Evolutionary conservation across 202 grass and related monocot genomes (phyloP).

Genomic region (Hordeum pubiflorum): DNA sequence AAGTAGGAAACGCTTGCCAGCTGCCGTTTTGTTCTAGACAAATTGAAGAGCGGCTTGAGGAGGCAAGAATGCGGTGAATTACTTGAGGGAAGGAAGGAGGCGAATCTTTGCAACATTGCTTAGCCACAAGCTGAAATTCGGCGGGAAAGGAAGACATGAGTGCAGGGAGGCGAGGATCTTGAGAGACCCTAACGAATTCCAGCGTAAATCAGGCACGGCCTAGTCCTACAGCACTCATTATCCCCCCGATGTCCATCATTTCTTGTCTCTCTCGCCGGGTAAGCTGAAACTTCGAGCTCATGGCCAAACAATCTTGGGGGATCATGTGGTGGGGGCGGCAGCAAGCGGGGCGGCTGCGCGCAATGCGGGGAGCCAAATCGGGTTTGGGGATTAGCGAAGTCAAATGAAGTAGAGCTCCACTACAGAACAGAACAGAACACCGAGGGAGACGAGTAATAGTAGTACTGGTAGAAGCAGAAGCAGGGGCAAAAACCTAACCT

Average conservation of each 20-base stretch:
- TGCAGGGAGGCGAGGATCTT: not conserved
- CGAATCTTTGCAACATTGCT: not conserved
- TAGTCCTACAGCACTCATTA: not conserved
- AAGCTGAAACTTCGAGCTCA: not conserved
- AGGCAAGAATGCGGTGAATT: conserved; percentile 6
- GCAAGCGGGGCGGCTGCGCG: conserved; percentile 11
- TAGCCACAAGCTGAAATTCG: not conserved
- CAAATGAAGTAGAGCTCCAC: not conserved
- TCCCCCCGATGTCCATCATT: conserved; percentile 6
- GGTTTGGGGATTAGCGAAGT: conserved; percentile 41
- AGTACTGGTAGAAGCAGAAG: not conserved
- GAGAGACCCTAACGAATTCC: not conserved
- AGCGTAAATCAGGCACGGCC: not conserved
- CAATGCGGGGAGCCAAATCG: conserved; percentile 34
- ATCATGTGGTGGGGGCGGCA: not conserved
- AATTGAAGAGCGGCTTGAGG: not conserved
- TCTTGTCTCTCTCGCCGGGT: not conserved
- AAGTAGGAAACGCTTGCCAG: not conserved
- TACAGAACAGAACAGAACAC: not conserved
- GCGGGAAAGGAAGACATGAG: not conserved
- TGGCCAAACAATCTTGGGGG: not conserved
- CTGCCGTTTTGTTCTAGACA: not conserved
- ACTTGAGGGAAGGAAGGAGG: not conserved
- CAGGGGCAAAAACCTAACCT: conserved; percentile 21
- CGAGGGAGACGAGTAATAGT: not conserved